Evolutionary conservation across 768 basidiomycete genomes (phyloP).

Genomic region (Crucibulum laeve): DNA sequence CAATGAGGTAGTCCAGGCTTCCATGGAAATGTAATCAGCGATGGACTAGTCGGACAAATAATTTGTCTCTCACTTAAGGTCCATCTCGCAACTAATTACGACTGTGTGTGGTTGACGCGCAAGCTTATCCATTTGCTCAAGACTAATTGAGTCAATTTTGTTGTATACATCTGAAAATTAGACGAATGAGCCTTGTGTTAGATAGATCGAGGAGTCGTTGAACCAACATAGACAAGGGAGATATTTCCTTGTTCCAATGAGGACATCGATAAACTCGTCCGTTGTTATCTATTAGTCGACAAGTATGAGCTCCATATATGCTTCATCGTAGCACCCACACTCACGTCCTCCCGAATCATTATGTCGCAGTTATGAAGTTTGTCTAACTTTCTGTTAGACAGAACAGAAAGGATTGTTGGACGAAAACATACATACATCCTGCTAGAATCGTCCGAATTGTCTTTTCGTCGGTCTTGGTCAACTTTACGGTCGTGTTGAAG

Average conservation of each 20-base stretch:
- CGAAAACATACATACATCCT: constrained; percentile 51
- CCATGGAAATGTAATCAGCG: constrained; percentile 5
- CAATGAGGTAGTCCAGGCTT: constrained; percentile 71
- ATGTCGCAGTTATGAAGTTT: constrained; percentile 94
- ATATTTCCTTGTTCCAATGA: constrained; percentile 95
- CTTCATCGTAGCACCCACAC: constrained; percentile 12
- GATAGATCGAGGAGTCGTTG: neutral
- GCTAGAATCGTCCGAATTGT: constrained; percentile 92
- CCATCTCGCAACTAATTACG: constrained; percentile 97
- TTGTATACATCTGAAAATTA: constrained; percentile 80
- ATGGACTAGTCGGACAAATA: constrained; percentile 1
- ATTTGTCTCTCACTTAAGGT: constrained; percentile 62
- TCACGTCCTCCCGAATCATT: constrained; percentile 96
- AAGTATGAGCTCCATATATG: neutral
- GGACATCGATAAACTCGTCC: constrained; percentile 97
- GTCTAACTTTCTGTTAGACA: constrained; percentile 35
- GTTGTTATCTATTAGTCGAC: constrained; percentile 66
- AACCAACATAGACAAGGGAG: constrained; percentile 82
- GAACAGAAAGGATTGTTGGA: neutral
- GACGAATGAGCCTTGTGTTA: neutral
- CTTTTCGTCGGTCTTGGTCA: constrained; percentile 93
- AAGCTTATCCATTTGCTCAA: constrained; percentile 79
- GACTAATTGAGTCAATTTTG: constrained; percentile 88
- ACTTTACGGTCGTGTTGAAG: constrained; percentile 88
- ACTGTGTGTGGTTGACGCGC: constrained; percentile 79